Evolutionary conservation across 1,139 yeast species (phyloP), one percentile per base, ranked within the genome.

Genomic region (Saccharomyces pastorianus): DNA sequence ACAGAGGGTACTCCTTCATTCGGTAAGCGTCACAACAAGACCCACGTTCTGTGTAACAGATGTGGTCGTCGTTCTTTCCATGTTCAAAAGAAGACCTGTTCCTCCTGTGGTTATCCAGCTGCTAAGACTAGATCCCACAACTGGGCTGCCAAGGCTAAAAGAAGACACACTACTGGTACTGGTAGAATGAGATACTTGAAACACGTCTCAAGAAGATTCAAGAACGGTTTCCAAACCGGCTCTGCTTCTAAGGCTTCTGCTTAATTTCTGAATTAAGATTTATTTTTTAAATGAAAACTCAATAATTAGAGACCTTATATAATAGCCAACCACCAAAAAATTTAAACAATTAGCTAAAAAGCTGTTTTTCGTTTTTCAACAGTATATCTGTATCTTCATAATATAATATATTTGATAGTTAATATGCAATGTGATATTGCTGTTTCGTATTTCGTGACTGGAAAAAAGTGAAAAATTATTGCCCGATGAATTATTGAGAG

Each of bases 1-100:
- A 71, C 74, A 89, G 96, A 93, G 91, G 99, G 99, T 89, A 93
- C 99, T 80, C 96, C 98, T 83, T 88, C 97, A 78, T 85, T 88
- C 84, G 98, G 99, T 86, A 93, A 91, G 83, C 90, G 95, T 81
- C 97, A 93, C 90, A 91, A 88, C 93, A 93, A 93, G 84, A 86
- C 98, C 76, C 99, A 93, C 90, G 88, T 95, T 76, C 83, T 91
- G 80, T 93, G 99, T 85, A 89, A 86, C 85, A 89, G 98, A 87
- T 93, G 99, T 84, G 98, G 98, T 73, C 81, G 83, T 76, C 96
- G 98, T 84, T 86, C 97, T 63, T 93, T 91, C 96, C 98, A 93
- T 84, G 79, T 86, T 77, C 99, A 93, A 83, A 93, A 91, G 96
- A 87, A 88, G 85, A 90, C 96, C 73, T 93, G 99, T 83, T 77